Base-by-base conservation (phyloP, 2,329 filamentous ascomycete genomes). In the Claviceps africana region DNA sequence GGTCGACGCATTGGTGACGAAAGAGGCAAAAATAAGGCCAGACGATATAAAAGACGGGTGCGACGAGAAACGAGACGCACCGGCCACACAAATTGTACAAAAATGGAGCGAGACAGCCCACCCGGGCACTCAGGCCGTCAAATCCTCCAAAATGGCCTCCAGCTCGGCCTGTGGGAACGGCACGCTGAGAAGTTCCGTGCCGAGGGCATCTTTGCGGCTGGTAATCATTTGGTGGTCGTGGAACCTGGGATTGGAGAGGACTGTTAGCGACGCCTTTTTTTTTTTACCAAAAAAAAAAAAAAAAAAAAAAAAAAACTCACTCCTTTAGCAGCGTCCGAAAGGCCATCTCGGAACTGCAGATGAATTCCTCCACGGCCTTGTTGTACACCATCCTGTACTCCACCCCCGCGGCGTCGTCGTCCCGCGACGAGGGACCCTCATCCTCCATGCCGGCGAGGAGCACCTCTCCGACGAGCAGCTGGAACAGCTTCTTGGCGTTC, bases 201-300 rank as follows among this genome's bases (percentile, higher is more conserved):
- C 93, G 53, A 90, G 73, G 0, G 79, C 78, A 65, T 98, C 91
- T 63, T 91, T 91, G 56, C 83, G 81, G 56, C 86, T 94, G 52
- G 88, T 88, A 56, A 98, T 86, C 82, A 98, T 97, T 63, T 96
- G 88, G 71, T 98, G 93, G 62, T 98, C 93, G 64, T 96, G 88
- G 66, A 98, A 93, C 67, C 82, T 86, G 58, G 15, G 28, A 4
- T n/a, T n/a, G n/a, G n/a, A n/a, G n/a, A n/a, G n/a, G n/a, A n/a
- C n/a, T n/a, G n/a, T n/a, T n/a, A n/a, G n/a, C n/a, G n/a, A n/a
- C n/a, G n/a, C n/a, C n/a, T n/a, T n/a, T n/a, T n/a, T n/a, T n/a
- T n/a, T n/a, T n/a, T n/a, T n/a, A n/a, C n/a, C n/a, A n/a, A 13
- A 11, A 19, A 17, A 42, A 4, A 43, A 42, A 42, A 33, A 31